A percentile compares a stretch with the other conserved stretches of the same genome.
These are phyloP conservation scores for Phialophora expanda DNA, from an alignment of 2,329 filamentous ascomycete genomes.

Conservation along the genomic window DNA sequence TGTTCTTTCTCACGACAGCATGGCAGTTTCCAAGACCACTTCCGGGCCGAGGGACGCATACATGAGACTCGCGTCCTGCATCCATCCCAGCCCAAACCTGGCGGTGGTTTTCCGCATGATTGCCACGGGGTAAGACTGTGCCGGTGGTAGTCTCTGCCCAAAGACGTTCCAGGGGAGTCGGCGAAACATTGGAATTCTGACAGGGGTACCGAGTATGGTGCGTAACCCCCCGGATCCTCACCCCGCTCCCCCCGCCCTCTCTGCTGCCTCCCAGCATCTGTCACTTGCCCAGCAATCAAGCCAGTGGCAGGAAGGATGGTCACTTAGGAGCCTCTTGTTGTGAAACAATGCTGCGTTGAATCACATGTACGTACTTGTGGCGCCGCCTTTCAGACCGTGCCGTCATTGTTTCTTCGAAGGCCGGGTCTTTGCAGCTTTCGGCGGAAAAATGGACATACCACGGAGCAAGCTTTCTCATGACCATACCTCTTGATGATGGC, in stretches of 20 bases:
- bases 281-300: background rate
- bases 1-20: background rate
- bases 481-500: background rate
- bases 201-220: background rate
- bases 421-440: too few relatives aligned
- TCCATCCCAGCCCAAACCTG: background rate
- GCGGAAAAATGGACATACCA: background rate
- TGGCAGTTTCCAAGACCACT: background rate
- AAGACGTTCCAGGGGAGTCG: background rate
- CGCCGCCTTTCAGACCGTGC: background rate
- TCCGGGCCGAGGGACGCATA: background rate
- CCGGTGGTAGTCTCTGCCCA: constrained; percentile 3
- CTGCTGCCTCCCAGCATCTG: background rate
- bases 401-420: too few relatives aligned
- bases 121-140: constrained; percentile 10
- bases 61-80: background rate
- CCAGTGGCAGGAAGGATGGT: background rate
- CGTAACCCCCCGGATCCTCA: constrained; percentile 1
- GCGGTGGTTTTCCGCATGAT: constrained; percentile 1
- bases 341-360: too few relatives aligned
- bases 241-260: too few relatives aligned
- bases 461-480: background rate
- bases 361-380: too few relatives aligned
- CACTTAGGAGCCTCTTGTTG: background rate
- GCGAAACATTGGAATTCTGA: background rate